phyloP scores from a whole-genome alignment of 192 early-diverging fungal genomes.

The Coemansia javaensis region DNA sequence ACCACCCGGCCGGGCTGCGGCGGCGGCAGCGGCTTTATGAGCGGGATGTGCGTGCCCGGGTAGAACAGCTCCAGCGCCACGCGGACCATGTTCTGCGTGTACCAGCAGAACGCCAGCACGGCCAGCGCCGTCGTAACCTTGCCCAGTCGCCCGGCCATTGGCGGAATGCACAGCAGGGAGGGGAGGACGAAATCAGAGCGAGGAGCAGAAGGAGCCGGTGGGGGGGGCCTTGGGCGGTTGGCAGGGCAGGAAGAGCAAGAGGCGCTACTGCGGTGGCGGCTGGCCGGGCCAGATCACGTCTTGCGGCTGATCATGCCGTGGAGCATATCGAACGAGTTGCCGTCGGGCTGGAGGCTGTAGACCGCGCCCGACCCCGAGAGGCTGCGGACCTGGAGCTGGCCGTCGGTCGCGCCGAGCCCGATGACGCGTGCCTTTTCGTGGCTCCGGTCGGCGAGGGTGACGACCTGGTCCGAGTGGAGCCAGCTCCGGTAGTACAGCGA shows the following conservation, averaged over 20 bases:
- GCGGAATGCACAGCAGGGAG: too few species aligned
- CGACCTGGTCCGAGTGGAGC: constrained; percentile 77
- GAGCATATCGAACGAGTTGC: constrained; percentile 98
- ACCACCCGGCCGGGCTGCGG: background rate
- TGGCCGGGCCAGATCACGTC: background rate
- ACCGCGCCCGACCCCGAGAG: constrained; percentile 52
- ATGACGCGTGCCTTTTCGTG: constrained; percentile 60
- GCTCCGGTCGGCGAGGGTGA: constrained; percentile 58
- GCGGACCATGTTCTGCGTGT: constrained; percentile 12
- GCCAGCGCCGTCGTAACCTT: constrained; percentile 20
- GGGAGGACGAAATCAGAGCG: background rate
- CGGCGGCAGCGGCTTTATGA: constrained; percentile 16
- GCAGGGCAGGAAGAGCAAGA: too few species aligned
- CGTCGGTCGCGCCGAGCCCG: constrained; percentile 71
- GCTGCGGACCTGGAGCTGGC: constrained; percentile 67
- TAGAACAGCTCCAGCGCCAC: constrained; percentile 34
- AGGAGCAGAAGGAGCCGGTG: background rate
- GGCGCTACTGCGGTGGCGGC: background rate
- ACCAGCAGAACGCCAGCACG: constrained; percentile 26
- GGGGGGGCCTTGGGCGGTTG: too few species aligned
- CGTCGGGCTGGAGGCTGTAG: constrained; percentile 87
- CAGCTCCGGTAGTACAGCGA: constrained; percentile 77
- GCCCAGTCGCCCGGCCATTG: constrained; percentile 21
- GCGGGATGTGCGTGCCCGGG: constrained; percentile 36
- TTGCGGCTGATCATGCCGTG: constrained; percentile 80